Evolutionary conservation across 768 basidiomycete genomes (phyloP), one percentile per base, ranked within the genome.

Genomic region (Auricularia heimuer): DNA sequence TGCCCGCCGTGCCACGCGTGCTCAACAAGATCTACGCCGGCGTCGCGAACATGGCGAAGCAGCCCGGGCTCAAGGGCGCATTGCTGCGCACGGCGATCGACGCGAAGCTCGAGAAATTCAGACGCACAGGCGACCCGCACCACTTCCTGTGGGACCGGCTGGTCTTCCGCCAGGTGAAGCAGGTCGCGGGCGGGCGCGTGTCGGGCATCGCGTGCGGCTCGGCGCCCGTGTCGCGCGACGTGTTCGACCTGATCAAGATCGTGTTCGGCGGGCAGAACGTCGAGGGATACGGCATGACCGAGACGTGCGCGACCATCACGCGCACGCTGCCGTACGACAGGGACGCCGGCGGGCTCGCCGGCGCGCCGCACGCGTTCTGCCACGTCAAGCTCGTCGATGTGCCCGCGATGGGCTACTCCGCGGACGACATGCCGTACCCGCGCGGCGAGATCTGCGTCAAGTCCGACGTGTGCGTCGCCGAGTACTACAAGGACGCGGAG

Each of bases 221-320:
- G 33, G 97, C 97, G 21, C 96, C 97, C 2, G 91, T 98, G 70
- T 87, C 85, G 63, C 71, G 79, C 0, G 88, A 94, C 45, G 93
- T 94, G 16, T 83, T 96, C 70, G 90, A 98, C 72, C 95, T 98
- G 77, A 76, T 98, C 67, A 93, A 89, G 75, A 85, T 98, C 70
- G 85, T 88, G 8, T 82, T 94, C 66, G 77, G 77, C 24, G 89
- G 87, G 71, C 85, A 90, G 58, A 81, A 94, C 7, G 68, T 79
- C 36, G 94, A 94, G 86, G 96, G 67, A 88, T 94, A 90, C 73
- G 94, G 94, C 54, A 86, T 93, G 86, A 97, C 95, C 0, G 95
- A 98, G 78, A 91, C 86, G 66, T 81, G 82, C 63, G 92, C 84
- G 8, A 81, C 82, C 47, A 85, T 83, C 63, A 75, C 84, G 4